phyloP scores from a whole-genome alignment of 225 moss, liverwort and hornwort species.

The Asterella californica region DNA sequence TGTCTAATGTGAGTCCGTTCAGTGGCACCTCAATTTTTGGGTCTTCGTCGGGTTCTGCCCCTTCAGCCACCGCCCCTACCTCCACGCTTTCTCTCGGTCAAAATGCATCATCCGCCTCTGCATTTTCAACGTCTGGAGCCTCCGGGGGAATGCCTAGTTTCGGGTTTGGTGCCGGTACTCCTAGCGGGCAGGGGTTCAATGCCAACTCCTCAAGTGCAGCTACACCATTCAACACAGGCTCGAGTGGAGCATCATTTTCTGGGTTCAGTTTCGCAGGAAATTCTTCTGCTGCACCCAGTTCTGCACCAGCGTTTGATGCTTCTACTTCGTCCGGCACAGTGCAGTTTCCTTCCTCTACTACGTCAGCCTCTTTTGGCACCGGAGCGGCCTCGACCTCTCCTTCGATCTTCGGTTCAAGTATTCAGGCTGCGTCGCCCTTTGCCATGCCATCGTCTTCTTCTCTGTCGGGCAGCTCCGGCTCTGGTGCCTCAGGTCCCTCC shows the following conservation, averaged over 20 bases:
- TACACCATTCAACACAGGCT: background rate
- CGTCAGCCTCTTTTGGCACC: constrained; percentile 18
- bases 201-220: constrained; percentile 12
- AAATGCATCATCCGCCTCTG: constrained; percentile 21
- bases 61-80: constrained; percentile 34
- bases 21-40: constrained; percentile 11
- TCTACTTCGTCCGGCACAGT: background rate
- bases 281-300: constrained; percentile 23
- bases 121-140: constrained; percentile 13
- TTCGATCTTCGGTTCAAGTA: constrained; percentile 41
- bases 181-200: constrained; percentile 18
- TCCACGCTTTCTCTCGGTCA: constrained; percentile 12
- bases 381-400: constrained; percentile 37
- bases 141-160: constrained; percentile 22
- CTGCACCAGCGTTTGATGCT: constrained; percentile 35
- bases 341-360: constrained; percentile 32
- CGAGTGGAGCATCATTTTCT: constrained; percentile 34
- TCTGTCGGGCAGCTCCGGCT: constrained; percentile 13
- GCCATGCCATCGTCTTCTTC: constrained; percentile 31
- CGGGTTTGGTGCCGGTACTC: constrained; percentile 30
- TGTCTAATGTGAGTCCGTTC: constrained; percentile 23
- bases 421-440: constrained; percentile 35
- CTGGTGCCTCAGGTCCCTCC: constrained; percentile 23
- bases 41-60: constrained; percentile 37
- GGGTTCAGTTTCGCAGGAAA: constrained; percentile 42